Conservation (phyloP, 2,329 filamentous ascomycete genomes). For the Beauveria bassiana region DNA sequence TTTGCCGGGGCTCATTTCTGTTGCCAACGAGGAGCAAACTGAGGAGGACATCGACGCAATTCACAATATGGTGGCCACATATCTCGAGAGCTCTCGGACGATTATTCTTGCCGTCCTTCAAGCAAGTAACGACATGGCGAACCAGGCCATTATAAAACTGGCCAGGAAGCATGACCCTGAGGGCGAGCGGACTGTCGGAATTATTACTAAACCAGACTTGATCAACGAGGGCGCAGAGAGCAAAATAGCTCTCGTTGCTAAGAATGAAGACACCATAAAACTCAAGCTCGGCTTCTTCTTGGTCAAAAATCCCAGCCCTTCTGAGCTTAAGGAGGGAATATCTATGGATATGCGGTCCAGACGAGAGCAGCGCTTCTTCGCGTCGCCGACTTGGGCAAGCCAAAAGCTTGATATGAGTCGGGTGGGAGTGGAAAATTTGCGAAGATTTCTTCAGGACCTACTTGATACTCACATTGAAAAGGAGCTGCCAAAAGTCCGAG, state of each 20-base stretch:
- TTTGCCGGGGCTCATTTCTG: too few relatives aligned
- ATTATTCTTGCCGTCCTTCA: too few relatives aligned
- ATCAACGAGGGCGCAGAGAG: conserved; percentile 18
- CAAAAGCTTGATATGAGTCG: conserved; percentile 15
- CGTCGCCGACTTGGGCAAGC: conserved; percentile 27
- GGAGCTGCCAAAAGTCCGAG: conserved; percentile 21
- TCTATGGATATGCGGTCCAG: conserved; percentile 26
- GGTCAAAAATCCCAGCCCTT: conserved; percentile 27
- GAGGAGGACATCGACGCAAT: too few relatives aligned
- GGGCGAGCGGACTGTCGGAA: conserved; percentile 30
- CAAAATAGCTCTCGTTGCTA: conserved; percentile 21
- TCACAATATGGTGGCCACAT: too few relatives aligned
- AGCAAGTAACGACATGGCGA: too few relatives aligned
- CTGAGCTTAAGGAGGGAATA: conserved; percentile 24
- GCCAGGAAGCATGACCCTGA: conserved; percentile 24
- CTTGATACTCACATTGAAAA: conserved; percentile 22
- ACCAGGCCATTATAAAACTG: conserved; percentile 11
- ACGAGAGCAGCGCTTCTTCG: conserved; percentile 34
- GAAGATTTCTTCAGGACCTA: conserved; percentile 18
- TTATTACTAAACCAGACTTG: conserved; percentile 36
- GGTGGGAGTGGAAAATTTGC: conserved; percentile 16
- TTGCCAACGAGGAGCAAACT: too few relatives aligned
- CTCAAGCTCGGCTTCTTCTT: conserved; percentile 30
- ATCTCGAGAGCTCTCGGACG: too few relatives aligned
- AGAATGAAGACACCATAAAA: conserved; percentile 30